Percentiles rank a stretch among this genome's conserved stretches.
phyloP scores from a whole-genome alignment of 352 stramenopile species.

The Phytophthora pseudosyringae region DNA sequence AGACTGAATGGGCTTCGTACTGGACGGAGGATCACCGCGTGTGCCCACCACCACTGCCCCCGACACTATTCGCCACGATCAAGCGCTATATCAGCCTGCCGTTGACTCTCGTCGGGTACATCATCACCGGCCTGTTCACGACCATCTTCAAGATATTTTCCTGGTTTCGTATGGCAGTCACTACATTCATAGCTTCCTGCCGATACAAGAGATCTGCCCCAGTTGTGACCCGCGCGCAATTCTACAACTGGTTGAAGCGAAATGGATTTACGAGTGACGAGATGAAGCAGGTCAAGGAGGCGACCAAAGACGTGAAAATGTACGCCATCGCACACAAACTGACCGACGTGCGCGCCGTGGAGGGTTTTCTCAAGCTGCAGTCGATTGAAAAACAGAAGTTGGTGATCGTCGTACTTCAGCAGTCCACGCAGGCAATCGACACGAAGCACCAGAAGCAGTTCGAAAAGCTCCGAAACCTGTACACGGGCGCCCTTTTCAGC shows the following conservation, averaged over 20 bases:
- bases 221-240: constrained; percentile 7
- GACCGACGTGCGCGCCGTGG: constrained; percentile 11
- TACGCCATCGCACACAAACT: constrained; percentile 1
- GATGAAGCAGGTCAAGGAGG: constrained; percentile 11
- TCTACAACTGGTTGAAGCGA: constrained; percentile 14
- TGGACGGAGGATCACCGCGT: constrained; percentile 11
- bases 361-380: constrained; percentile 16
- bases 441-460: background rate
- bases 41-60: background rate
- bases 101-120: too few relatives aligned
- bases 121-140: background rate
- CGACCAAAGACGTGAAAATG: background rate
- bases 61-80: background rate
- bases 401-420: constrained; percentile 11
- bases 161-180: background rate
- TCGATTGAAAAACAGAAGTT: constrained; percentile 21
- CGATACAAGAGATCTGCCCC: background rate
- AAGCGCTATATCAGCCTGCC: too few relatives aligned
- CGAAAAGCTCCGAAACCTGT: background rate
- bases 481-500: background rate
- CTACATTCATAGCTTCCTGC: background rate
- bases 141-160: background rate
- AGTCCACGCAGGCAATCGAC: background rate
- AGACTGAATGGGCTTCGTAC: background rate
- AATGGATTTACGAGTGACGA: constrained; percentile 10